A percentile compares a stretch with the other conserved stretches of the same genome.
phyloP scores from a whole-genome alignment of 768 basidiomycete species.

The Mycena olivaceomarginata region DNA sequence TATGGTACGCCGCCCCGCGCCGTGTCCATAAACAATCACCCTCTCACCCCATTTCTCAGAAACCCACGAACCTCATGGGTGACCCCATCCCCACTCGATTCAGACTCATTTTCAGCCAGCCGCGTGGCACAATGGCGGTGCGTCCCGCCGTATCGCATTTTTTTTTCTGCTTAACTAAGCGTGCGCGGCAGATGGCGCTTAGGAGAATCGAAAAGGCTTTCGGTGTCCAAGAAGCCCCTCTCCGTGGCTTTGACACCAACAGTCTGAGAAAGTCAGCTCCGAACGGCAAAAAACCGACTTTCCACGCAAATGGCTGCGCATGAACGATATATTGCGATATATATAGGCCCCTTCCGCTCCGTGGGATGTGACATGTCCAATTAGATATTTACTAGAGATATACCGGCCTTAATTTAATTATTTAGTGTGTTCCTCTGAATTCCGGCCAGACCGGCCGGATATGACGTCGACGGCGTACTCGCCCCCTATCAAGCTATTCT shows the following conservation, averaged over 20 bases:
- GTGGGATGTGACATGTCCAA: no score
- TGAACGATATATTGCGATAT: not conserved
- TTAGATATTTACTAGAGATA: no score
- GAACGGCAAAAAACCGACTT: not conserved
- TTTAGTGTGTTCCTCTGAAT: no score
- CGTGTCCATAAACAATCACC: no score
- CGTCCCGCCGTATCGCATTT: not conserved
- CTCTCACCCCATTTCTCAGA: constrained; percentile 12
- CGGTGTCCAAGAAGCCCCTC: constrained; percentile 30
- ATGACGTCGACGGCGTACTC: no score
- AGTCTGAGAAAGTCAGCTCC: not conserved
- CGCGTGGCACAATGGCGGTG: constrained; percentile 28
- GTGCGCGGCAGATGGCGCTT: constrained; percentile 30
- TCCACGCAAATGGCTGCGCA: not conserved
- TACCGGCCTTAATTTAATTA: no score
- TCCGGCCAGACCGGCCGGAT: no score
- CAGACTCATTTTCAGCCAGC: constrained; percentile 40
- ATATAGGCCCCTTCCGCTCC: no score
- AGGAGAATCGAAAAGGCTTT: constrained; percentile 40
- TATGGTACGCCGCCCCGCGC: constrained; percentile 14
- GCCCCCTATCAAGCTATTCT: no score
- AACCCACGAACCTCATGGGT: constrained; percentile 43
- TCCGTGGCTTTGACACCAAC: not conserved
- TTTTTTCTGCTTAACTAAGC: not conserved
- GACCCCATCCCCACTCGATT: constrained; percentile 42